Evolutionary conservation across 306 rosid genomes (phyloP).

Genomic region (Prunus padus): DNA sequence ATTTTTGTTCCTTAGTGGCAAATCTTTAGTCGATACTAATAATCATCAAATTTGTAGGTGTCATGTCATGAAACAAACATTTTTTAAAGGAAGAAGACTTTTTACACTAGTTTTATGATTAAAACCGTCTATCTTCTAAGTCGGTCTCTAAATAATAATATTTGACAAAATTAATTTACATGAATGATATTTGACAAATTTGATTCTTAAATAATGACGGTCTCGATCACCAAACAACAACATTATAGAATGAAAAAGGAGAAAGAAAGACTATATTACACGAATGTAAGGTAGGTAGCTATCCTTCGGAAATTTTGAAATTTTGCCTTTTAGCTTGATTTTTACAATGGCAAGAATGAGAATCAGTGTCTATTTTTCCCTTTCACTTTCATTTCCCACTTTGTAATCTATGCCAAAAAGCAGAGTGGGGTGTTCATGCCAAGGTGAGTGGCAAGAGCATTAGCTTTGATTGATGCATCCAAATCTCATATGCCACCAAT

Average conservation of each 20-base stretch:
- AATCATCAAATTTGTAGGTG: not conserved
- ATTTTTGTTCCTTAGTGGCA: conserved; percentile 24
- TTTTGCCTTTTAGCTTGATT: conserved; percentile 13
- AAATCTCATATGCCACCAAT: conserved; percentile 25
- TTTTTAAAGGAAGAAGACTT: not conserved
- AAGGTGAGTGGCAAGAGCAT: conserved; percentile 59
- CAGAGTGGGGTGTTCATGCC: conserved; percentile 31
- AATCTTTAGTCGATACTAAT: conserved; percentile 34
- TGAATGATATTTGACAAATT: too few relatives aligned
- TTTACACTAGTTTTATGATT: not conserved
- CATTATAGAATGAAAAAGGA: too few relatives aligned
- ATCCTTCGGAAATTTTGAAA: not conserved
- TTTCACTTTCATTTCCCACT: conserved; percentile 23
- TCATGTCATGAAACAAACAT: conserved; percentile 19
- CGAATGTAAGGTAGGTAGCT: too few relatives aligned
- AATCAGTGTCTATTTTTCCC: conserved; percentile 40
- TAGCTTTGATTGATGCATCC: conserved; percentile 38
- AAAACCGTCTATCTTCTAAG: too few relatives aligned
- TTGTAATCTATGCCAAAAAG: conserved; percentile 44
- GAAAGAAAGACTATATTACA: too few relatives aligned
- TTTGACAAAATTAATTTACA: too few relatives aligned
- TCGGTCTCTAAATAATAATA: too few relatives aligned
- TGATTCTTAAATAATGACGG: too few relatives aligned
- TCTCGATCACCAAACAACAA: too few relatives aligned
- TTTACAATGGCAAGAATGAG: conserved; percentile 31